Conservation (phyloP, 345 rosid species). For the Salix caprea region DNA sequence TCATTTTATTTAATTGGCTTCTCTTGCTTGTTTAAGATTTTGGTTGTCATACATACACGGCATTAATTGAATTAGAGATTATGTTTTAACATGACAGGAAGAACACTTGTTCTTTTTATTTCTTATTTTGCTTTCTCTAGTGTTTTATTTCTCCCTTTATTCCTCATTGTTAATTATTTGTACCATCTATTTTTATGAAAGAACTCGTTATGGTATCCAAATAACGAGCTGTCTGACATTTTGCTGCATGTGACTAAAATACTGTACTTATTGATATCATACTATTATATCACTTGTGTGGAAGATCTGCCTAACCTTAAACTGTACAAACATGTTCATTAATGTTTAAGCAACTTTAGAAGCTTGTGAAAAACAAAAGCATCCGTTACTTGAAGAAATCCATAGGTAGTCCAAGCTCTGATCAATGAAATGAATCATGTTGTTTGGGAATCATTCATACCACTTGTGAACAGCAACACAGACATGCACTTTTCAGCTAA, state of each 20-base stretch:
- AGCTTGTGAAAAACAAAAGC: not conserved
- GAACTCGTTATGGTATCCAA: no score
- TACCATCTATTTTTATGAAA: no score
- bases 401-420: not conserved
- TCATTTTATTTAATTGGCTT: not conserved
- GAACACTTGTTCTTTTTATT: no score
- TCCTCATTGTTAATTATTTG: no score
- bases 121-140: no score
- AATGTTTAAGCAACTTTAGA: no score
- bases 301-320: not conserved
- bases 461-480: no score
- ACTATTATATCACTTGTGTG: not conserved
- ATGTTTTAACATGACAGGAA: no score
- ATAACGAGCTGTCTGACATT: not conserved
- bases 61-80: not conserved
- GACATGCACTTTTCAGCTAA: no score
- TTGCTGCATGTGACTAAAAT: not conserved
- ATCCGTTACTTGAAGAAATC: not conserved
- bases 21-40: slow-evolving; percentile 1
- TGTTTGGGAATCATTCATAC: no score
- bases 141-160: no score
- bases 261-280: not conserved
- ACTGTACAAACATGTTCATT: not conserved
- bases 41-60: not conserved
- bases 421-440: no score